Base-by-base conservation (phyloP, 2,329 filamentous ascomycete genomes). In the Berkeleyomyces rouxiae region DNA sequence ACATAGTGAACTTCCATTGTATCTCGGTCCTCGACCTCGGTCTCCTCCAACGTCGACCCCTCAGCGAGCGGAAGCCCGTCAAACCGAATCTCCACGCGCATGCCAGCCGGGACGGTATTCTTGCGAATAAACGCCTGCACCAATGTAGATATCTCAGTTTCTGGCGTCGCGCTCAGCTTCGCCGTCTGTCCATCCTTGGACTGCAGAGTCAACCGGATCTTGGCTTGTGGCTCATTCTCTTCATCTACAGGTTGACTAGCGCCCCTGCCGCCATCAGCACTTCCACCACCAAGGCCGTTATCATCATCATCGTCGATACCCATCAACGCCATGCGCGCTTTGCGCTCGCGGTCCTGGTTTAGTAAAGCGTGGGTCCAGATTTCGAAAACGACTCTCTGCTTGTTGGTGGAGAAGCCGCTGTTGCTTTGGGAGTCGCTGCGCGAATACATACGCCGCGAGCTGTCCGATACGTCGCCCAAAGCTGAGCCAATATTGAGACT, bases 1-100 rank as follows among this genome's bases (percentile, higher is more conserved):
- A 61, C 49, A 61, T 90, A 72, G 67, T 86, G 78, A 31, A 93
- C 86, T 71, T 95, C 89, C 42, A 95, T 75, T 37, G 80, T 78
- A 70, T 92, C 88, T 75, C 84, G 78, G 68, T 95, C 86, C 55
- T 82, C 82, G 47, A 95, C 81, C 16, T 90, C 89, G 2, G 84
- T 79, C 43, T 87, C 83, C 53, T 77, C 76, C 55, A 93, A 77
- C 1, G 78, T 80, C 39, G 75, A 74, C 1, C 82, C 76, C 16
- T 81, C 78, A 11, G 85, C 80, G 37, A 95, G 74, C 57, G 76
- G 74, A 59, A 91, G 88, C 11, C 90, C 90, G 67, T 95, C 90
- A 71, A 90, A 91, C 67, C 79, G 76, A 9, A 95, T 74, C 44
- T 78, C 77, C 2, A 93, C 74, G 0, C 77, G 71, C 67, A 77